phyloP scores from a whole-genome alignment of 768 basidiomycete species.

The Rossbeevera mucosa region DNA sequence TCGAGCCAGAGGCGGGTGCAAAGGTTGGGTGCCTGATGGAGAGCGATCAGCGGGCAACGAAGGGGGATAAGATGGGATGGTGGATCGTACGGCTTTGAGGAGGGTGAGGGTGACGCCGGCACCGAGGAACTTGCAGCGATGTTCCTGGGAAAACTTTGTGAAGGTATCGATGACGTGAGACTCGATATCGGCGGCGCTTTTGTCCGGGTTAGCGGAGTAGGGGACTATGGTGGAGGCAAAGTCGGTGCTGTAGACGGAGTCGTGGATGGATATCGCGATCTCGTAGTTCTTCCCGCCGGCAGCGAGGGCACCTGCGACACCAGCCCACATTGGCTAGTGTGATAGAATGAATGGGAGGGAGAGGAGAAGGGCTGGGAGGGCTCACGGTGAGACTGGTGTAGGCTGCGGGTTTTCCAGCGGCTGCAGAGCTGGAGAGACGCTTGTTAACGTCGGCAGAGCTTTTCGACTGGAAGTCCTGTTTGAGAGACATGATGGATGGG shows the following conservation, averaged over 20 bases:
- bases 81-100: slow-evolving; percentile 54
- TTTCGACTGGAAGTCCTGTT: slow-evolving; percentile 56
- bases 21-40: slow-evolving; percentile 63
- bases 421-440: slow-evolving; percentile 58
- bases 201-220: slow-evolving; percentile 46
- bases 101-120: slow-evolving; percentile 71
- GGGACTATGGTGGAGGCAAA: slow-evolving; percentile 57
- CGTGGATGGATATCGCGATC: slow-evolving; percentile 76
- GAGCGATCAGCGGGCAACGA: slow-evolving; percentile 19
- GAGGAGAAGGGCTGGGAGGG: too few species aligned
- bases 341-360: too few species aligned
- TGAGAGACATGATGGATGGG: slow-evolving; percentile 54
- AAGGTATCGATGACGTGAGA: slow-evolving; percentile 58
- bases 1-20: slow-evolving; percentile 83
- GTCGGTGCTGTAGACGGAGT: slow-evolving; percentile 82
- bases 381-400: slow-evolving; percentile 66
- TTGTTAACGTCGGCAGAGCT: slow-evolving; percentile 59
- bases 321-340: slow-evolving; percentile 89
- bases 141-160: slow-evolving; percentile 67
- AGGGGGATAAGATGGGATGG: slow-evolving; percentile 7
- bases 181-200: slow-evolving; percentile 60
- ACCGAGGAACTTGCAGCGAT: slow-evolving; percentile 83
- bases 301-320: slow-evolving; percentile 60
- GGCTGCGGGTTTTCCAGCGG: slow-evolving; percentile 48
- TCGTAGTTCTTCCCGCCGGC: slow-evolving; percentile 61